Evolutionary conservation across 805 yeast species (phyloP).

Genomic region (Ogataea sp.): DNA sequence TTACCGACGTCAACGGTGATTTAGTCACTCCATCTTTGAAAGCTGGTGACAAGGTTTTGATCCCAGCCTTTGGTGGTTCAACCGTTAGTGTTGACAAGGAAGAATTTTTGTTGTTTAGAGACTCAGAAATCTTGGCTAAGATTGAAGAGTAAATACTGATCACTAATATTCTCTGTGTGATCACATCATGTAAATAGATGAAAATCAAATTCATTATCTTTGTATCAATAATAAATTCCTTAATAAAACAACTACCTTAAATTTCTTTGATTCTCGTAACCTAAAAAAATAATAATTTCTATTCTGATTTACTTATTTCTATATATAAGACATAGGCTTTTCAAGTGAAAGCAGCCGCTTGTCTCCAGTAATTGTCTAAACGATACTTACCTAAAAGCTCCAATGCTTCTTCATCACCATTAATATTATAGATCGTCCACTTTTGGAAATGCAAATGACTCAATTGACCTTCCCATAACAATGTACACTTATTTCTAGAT

Average conservation of each 20-base stretch:
- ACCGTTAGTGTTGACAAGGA: conserved; percentile 83
- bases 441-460: conserved; percentile 44
- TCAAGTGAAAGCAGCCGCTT: conserved; percentile 14
- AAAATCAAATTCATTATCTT: too few relatives aligned
- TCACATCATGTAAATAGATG: conserved; percentile 1
- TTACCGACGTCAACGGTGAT: conserved; percentile 66
- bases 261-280: too few relatives aligned
- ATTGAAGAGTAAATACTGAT: conserved; percentile 44
- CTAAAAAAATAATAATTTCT: too few relatives aligned
- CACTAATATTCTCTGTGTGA: not conserved
- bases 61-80: conserved; percentile 92
- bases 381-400: conserved; percentile 41
- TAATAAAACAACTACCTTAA: too few relatives aligned
- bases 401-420: conserved; percentile 41
- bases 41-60: conserved; percentile 89
- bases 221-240: too few relatives aligned
- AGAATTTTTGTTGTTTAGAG: conserved; percentile 59
- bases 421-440: conserved; percentile 60
- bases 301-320: not conserved
- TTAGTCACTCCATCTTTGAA: conserved; percentile 65
- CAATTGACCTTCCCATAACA: conserved; percentile 70
- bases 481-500: conserved; percentile 32
- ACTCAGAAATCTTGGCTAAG: conserved; percentile 91
- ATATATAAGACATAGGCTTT: not conserved
- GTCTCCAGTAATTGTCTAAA: conserved; percentile 54